Conservation (phyloP, 2,329 filamentous ascomycete genomes). For the Phialemoniopsis sp. region DNA sequence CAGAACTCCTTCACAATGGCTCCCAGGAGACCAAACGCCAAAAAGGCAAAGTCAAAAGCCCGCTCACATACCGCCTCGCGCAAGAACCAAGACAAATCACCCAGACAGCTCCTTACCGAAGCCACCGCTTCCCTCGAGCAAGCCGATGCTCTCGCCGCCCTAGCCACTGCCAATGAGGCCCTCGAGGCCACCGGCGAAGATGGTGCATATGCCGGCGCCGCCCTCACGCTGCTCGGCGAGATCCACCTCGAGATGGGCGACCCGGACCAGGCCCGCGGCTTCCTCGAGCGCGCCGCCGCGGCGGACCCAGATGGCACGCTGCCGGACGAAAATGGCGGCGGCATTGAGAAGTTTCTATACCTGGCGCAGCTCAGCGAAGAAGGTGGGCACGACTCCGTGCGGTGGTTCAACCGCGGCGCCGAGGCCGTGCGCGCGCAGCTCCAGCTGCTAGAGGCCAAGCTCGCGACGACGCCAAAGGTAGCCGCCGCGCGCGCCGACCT, state of each 20-base stretch:
- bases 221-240: slow-evolving; percentile 74
- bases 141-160: slow-evolving; percentile 22
- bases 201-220: slow-evolving; percentile 40
- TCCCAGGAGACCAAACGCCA: slow-evolving; percentile 1
- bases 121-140: slow-evolving; percentile 26
- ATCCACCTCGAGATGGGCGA: slow-evolving; percentile 82
- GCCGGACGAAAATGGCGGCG: slow-evolving; percentile 70
- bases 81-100: slow-evolving; percentile 5
- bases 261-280: slow-evolving; percentile 65
- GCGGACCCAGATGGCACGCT: slow-evolving; percentile 73
- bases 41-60: slow-evolving; percentile 1
- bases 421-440: slow-evolving; percentile 69
- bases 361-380: slow-evolving; percentile 82
- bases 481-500: slow-evolving; percentile 12
- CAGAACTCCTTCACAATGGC: neutral
- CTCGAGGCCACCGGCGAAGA: slow-evolving; percentile 26
- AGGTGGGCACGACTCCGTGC: slow-evolving; percentile 61
- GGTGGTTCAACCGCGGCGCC: slow-evolving; percentile 68
- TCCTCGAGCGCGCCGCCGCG: slow-evolving; percentile 68
- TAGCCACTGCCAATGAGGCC: slow-evolving; percentile 30
- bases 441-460: slow-evolving; percentile 50
- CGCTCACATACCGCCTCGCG: neutral
- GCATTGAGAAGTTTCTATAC: slow-evolving; percentile 92
- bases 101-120: slow-evolving; percentile 20
- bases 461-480: slow-evolving; percentile 24